Conservation (phyloP, 1,284 basidiomycete genomes). For the Rhodotorula sp. region DNA sequence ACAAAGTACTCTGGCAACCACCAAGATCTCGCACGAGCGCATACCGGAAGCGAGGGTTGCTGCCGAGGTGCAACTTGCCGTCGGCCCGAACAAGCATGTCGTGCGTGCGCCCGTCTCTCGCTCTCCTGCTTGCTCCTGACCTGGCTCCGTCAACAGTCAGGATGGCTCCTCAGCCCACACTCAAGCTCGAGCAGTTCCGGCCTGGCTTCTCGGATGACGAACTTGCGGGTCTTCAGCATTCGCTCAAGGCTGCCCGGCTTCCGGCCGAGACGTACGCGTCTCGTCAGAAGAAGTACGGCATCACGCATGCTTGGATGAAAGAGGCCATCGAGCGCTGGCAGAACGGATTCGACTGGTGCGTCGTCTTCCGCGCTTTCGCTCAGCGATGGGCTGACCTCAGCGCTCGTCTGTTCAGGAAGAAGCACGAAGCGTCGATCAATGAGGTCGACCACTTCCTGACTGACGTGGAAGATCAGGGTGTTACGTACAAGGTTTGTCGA, state of each 20-base stretch:
- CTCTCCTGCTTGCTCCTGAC: neutral
- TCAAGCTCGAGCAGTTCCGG: constrained; percentile 20
- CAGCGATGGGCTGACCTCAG: neutral
- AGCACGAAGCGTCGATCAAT: constrained; percentile 27
- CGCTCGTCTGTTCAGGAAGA: constrained; percentile 8
- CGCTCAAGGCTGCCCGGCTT: constrained; percentile 5
- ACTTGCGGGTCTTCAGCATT: constrained; percentile 8
- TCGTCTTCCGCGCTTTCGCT: neutral
- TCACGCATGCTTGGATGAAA: constrained; percentile 22
- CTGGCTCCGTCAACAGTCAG: neutral
- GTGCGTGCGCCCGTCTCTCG: neutral
- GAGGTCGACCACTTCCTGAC: constrained; percentile 33
- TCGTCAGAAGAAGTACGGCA: constrained; percentile 26
- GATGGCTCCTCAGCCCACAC: neutral
- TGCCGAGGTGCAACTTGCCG: too few relatives aligned
- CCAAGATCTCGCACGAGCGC: too few relatives aligned
- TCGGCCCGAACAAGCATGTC: too few relatives aligned
- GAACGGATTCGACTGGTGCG: constrained; percentile 28
- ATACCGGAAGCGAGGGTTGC: too few relatives aligned
- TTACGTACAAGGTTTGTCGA: constrained; percentile 13
- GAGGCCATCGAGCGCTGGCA: constrained; percentile 30
- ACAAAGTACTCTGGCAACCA: too few relatives aligned
- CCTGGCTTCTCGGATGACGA: constrained; percentile 22
- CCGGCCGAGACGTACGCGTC: constrained; percentile 35
- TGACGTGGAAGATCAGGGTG: constrained; percentile 15